These are phyloP conservation scores for Trypanosoma conorhini DNA, from an alignment of 208 protist genomes.

Conservation along the genomic window DNA sequence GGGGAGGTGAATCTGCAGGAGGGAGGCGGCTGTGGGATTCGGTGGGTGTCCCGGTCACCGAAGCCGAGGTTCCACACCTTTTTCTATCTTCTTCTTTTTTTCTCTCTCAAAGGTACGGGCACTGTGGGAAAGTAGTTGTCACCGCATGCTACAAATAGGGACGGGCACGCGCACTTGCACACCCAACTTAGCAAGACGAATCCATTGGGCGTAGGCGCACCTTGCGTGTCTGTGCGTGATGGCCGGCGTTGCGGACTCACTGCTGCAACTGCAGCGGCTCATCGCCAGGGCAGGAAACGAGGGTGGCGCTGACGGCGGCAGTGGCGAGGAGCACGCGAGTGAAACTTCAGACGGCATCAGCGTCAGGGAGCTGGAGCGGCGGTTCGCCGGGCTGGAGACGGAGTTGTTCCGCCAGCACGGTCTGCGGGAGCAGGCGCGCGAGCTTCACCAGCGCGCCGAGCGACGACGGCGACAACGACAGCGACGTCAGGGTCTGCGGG, in stretches of 20 bases:
- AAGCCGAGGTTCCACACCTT: neutral
- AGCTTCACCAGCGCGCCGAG: slow-evolving; percentile 4
- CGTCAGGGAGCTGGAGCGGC: slow-evolving; percentile 11
- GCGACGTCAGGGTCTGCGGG: neutral
- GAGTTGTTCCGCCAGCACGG: slow-evolving; percentile 10
- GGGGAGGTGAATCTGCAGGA: neutral
- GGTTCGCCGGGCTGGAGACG: slow-evolving; percentile 5
- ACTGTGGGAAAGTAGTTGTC: neutral
- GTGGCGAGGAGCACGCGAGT: neutral
- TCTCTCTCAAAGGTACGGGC: neutral
- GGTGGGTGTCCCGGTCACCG: neutral
- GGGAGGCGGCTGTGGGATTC: neutral
- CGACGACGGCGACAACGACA: slow-evolving; percentile 12
- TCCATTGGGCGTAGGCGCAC: neutral
- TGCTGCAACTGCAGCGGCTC: slow-evolving; percentile 11
- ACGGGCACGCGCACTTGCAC: neutral
- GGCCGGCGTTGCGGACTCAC: slow-evolving; percentile 8
- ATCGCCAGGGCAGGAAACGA: slow-evolving; percentile 8
- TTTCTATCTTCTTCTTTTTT: slow-evolving; percentile 1
- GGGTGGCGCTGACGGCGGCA: neutral
- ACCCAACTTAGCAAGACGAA: neutral
- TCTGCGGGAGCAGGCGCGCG: neutral
- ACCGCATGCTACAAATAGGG: neutral
- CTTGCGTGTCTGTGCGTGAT: neutral
- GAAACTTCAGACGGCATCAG: neutral